Base-by-base conservation (phyloP, 495 filamentous ascomycete species). In the Penicillium bialowiezense region DNA sequence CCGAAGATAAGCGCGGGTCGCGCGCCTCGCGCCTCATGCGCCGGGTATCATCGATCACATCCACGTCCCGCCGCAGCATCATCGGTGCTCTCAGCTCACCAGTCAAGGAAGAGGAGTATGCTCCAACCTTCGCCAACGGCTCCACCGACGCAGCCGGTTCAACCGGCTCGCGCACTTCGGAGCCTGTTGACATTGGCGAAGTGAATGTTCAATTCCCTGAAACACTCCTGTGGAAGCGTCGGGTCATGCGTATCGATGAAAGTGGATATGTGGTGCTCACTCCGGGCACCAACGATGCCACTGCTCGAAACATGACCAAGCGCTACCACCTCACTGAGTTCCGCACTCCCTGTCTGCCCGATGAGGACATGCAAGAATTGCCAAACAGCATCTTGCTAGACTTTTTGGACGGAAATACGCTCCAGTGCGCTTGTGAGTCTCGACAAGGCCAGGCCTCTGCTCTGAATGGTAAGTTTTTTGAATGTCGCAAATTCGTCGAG, bases 201-300 rank as follows among this genome's bases (percentile, higher is more conserved):
- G 84, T 95, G 41, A 95, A 97, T 54, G 83, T 96, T 3, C 91
- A 97, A 58, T 95, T 97, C 59, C 91, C 91, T 1, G 91, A 95
- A 63, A 91, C 85, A 36, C 76, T 96, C 18, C 75, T 97, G 8
- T 97, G 91, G 91, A 96, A 95, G 68, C 85, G 90, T 41, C 82
- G 91, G 41, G 84, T 82, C 58, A 83, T 95, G 70, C 79, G 84
- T 41, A 76, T 97, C 38, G 88, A 95, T 62, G 78, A 77, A 49
- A 74, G 85, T 38, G 91, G 91, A 8, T 86, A 85, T 58, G 64
- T 97, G 35, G 81, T 93, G 50, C 73, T 93, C 47, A 84, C 79
- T 10, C 74, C 83, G 18, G 74, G 80, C 19, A 71, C 66, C 48
- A 61, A 55, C 34, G 60, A 66, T 55, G 66, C 70, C 32, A 73